phyloP scores from a whole-genome alignment of 2,329 filamentous ascomycete genomes.

The Claviceps purpurea region DNA sequence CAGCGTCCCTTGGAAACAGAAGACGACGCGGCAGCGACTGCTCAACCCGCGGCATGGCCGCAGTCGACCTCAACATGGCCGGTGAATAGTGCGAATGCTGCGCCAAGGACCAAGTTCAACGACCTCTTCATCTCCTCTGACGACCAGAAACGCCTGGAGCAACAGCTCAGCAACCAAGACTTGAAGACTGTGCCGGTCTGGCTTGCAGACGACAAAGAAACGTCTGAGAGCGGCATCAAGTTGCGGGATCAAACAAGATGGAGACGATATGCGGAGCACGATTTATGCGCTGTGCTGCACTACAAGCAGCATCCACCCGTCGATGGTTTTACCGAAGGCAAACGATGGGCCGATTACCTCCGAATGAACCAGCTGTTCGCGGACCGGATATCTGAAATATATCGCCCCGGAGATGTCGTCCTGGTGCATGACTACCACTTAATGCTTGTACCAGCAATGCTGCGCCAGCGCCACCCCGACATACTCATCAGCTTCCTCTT shows the following conservation, averaged over 20 bases:
- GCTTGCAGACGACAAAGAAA: constrained; percentile 69
- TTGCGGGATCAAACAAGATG: constrained; percentile 74
- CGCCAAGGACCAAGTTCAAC: neutral
- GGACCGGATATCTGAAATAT: constrained; percentile 71
- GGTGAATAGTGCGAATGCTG: neutral
- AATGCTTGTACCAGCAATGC: constrained; percentile 72
- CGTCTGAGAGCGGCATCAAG: constrained; percentile 27
- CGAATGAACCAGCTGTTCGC: constrained; percentile 86
- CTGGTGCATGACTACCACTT: constrained; percentile 91
- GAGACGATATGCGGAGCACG: constrained; percentile 79
- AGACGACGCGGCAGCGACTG: neutral
- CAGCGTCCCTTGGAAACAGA: constrained; percentile 17
- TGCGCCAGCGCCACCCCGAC: constrained; percentile 71
- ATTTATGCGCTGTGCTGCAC: constrained; percentile 84
- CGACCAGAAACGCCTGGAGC: constrained; percentile 60
- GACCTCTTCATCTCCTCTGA: constrained; percentile 34
- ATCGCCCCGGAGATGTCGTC: constrained; percentile 82
- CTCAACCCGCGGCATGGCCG: neutral
- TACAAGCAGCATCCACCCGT: constrained; percentile 88
- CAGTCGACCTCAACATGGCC: constrained; percentile 1
- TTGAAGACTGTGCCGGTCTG: constrained; percentile 78
- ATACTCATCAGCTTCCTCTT: constrained; percentile 91
- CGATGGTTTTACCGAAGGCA: constrained; percentile 64
- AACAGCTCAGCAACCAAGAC: constrained; percentile 56
- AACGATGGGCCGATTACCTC: constrained; percentile 86